These are phyloP conservation scores for Aphanomyces stellatus DNA, from an alignment of 352 stramenopile genomes.

Conservation along the genomic window DNA sequence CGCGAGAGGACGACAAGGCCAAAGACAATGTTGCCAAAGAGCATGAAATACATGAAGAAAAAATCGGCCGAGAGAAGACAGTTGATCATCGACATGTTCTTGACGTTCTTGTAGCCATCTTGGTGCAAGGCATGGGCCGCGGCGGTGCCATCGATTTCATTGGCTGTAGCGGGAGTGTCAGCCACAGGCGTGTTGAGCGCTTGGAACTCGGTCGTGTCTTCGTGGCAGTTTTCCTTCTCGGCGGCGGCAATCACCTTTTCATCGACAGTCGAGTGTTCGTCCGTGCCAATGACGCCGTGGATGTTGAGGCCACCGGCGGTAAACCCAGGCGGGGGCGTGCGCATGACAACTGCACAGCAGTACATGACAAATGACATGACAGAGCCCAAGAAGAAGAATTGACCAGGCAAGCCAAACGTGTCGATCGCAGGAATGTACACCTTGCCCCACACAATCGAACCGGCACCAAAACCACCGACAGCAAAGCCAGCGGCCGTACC, in stretches of 20 bases:
- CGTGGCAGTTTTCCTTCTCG: conserved; percentile 37
- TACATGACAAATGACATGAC: conserved; percentile 35
- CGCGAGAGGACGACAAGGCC: conserved; percentile 55
- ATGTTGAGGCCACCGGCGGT: conserved; percentile 42
- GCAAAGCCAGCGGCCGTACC: conserved; percentile 54
- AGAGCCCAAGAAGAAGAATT: conserved; percentile 42
- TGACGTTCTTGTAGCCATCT: conserved; percentile 30
- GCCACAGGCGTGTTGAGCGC: too few species aligned
- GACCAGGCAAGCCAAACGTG: conserved; percentile 34
- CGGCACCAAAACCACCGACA: conserved; percentile 44
- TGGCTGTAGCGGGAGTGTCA: conserved; percentile 26
- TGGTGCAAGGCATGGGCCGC: conserved; percentile 15
- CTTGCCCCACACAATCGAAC: conserved; percentile 54
- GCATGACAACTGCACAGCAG: conserved; percentile 36
- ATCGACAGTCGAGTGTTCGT: too few species aligned
- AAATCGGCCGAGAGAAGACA: conserved; percentile 49
- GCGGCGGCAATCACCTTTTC: too few species aligned
- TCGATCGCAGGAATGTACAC: conserved; percentile 42
- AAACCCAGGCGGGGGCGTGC: conserved; percentile 38
- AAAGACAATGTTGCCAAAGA: conserved; percentile 54
- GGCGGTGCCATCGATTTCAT: conserved; percentile 30
- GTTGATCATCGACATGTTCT: conserved; percentile 34
- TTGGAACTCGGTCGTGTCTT: background rate
- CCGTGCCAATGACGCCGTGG: conserved; percentile 42
- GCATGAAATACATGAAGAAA: conserved; percentile 60